These are phyloP conservation scores for Prunus kanzakura DNA, from an alignment of 306 rosid genomes.

Conservation along the genomic window DNA sequence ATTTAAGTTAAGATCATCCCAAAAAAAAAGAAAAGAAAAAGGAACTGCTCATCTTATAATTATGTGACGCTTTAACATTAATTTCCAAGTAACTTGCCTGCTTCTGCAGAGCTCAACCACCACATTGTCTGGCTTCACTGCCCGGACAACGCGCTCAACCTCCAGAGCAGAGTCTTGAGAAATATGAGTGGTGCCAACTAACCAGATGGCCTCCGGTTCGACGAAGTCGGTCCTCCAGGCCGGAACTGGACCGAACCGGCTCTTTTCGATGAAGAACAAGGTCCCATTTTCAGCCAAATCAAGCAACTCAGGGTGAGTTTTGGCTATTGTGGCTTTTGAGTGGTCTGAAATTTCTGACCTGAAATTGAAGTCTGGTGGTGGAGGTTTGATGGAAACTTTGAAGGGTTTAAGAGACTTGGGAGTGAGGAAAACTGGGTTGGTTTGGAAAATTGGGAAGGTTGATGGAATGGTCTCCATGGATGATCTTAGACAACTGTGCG, in stretches of 20 bases:
- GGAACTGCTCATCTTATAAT: neutral
- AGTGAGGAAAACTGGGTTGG: slow-evolving; percentile 35
- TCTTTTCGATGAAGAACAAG: slow-evolving; percentile 74
- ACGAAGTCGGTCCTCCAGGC: slow-evolving; percentile 71
- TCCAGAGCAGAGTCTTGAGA: slow-evolving; percentile 57
- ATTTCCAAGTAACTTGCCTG: slow-evolving; percentile 51
- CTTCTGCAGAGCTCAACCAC: slow-evolving; percentile 90
- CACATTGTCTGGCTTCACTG: slow-evolving; percentile 71
- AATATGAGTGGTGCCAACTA: slow-evolving; percentile 65
- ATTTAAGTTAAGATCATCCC: slow-evolving; percentile 39
- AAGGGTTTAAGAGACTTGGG: slow-evolving; percentile 34
- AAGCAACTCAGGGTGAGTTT: slow-evolving; percentile 64
- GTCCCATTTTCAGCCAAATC: slow-evolving; percentile 72
- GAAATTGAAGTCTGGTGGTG: slow-evolving; percentile 71
- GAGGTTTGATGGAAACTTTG: slow-evolving; percentile 57
- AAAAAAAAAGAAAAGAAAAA: too few relatives aligned
- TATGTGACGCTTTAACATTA: neutral
- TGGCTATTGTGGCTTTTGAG: slow-evolving; percentile 57
- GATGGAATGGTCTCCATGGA: slow-evolving; percentile 58
- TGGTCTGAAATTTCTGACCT: slow-evolving; percentile 47
- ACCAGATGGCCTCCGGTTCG: slow-evolving; percentile 74
- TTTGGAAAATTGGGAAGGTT: slow-evolving; percentile 47
- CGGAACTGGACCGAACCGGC: slow-evolving; percentile 68
- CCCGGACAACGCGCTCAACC: slow-evolving; percentile 66
- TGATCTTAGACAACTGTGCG: neutral